Conservation (phyloP, 192 early-diverging fungal species). For the Gamsiella multidivaricata region DNA sequence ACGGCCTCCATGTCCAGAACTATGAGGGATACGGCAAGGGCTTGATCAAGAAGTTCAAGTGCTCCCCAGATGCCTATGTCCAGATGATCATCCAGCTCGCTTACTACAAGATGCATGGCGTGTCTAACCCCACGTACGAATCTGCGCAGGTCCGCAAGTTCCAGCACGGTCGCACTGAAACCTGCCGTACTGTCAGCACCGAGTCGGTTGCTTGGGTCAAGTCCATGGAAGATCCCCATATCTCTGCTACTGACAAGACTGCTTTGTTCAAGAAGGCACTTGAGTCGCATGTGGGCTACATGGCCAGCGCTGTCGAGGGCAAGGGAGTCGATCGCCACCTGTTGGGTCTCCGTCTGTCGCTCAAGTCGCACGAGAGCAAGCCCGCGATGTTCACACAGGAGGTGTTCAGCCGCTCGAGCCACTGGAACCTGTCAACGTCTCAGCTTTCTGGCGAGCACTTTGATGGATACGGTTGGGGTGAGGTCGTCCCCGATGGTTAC, state of each 20-base stretch:
- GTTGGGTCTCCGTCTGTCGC: constrained; percentile 84
- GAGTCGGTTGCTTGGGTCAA: constrained; percentile 88
- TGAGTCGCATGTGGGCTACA: constrained; percentile 81
- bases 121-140: constrained; percentile 89
- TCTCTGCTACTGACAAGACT: constrained; percentile 65
- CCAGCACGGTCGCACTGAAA: constrained; percentile 95
- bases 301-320: constrained; percentile 82
- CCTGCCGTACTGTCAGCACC: constrained; percentile 80
- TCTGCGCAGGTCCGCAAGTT: constrained; percentile 92
- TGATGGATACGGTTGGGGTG: constrained; percentile 92
- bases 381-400: constrained; percentile 91
- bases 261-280: constrained; percentile 81
- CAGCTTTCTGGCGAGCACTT: constrained; percentile 93
- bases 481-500: constrained; percentile 90
- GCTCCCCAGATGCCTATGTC: constrained; percentile 82
- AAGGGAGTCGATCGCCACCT: constrained; percentile 93
- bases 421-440: constrained; percentile 94
- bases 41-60: constrained; percentile 86
- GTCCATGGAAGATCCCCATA: constrained; percentile 79
- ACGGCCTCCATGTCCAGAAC: constrained; percentile 85
- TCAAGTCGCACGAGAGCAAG: constrained; percentile 79
- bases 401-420: constrained; percentile 78
- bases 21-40: constrained; percentile 95
- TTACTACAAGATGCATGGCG: constrained; percentile 91
- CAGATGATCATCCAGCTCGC: constrained; percentile 98